phyloP scores from a whole-genome alignment of 768 basidiomycete species.

The Tylopilus sp. region DNA sequence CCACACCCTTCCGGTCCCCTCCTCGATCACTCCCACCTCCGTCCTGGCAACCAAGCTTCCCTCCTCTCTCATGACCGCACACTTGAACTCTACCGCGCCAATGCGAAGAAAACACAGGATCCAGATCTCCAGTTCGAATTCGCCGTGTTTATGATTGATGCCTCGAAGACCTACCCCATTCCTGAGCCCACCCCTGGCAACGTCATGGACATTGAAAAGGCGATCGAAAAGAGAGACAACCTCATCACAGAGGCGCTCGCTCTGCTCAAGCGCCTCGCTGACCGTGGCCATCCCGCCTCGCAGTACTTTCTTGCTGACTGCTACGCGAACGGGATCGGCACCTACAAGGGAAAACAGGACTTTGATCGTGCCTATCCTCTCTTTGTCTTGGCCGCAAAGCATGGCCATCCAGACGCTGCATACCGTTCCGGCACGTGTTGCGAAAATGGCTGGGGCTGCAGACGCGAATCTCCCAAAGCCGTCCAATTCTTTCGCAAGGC shows the following conservation, averaged over 20 bases:
- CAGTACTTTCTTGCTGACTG: constrained; percentile 99
- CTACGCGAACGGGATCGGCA: constrained; percentile 97
- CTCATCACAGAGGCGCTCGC: constrained; percentile 84
- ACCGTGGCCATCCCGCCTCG: constrained; percentile 89
- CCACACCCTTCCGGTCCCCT: constrained; percentile 51
- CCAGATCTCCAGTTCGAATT: constrained; percentile 98
- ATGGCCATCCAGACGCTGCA: constrained; percentile 92
- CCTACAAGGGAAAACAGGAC: constrained; percentile 85
- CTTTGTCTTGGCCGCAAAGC: constrained; percentile 94
- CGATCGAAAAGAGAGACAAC: constrained; percentile 79
- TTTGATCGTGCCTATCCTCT: constrained; percentile 97
- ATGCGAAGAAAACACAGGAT: constrained; percentile 98
- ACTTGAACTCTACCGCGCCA: constrained; percentile 93
- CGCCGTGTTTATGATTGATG: constrained; percentile 98
- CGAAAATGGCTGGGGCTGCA: constrained; percentile 98
- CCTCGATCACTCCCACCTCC: constrained; percentile 88
- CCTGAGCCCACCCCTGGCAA: constrained; percentile 68
- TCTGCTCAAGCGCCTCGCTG: constrained; percentile 87
- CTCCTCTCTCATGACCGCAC: constrained; percentile 95
- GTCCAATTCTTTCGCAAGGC: constrained; percentile 93
- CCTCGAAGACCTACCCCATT: constrained; percentile 84
- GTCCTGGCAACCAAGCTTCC: constrained; percentile 88
- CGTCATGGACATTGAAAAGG: constrained; percentile 76
- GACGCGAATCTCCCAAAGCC: constrained; percentile 88
- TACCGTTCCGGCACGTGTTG: constrained; percentile 97